Evolutionary conservation across 2,329 filamentous ascomycete genomes (phyloP).

Genomic region (Penicillium olsonii): DNA sequence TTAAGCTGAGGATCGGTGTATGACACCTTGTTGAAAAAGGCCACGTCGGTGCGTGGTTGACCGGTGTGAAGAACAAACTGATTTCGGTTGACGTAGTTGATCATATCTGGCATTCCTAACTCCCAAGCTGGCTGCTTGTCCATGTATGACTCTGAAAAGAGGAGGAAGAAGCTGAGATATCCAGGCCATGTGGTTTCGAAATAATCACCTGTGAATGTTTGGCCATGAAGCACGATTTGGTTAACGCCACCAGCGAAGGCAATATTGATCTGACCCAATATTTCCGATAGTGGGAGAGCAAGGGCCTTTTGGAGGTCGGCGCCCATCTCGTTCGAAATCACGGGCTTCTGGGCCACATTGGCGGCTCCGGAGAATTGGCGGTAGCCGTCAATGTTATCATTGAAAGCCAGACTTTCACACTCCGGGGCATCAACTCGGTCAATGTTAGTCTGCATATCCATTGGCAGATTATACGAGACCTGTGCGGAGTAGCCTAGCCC

Average conservation of each 20-base stretch:
- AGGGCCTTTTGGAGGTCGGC: neutral
- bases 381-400: slow-evolving; percentile 42
- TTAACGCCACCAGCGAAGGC: slow-evolving; percentile 46
- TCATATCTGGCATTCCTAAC: slow-evolving; percentile 34
- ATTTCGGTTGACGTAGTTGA: slow-evolving; percentile 42
- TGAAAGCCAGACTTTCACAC: slow-evolving; percentile 43
- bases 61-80: slow-evolving; percentile 44
- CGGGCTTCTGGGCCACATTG: neutral
- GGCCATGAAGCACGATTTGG: slow-evolving; percentile 49
- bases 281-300: slow-evolving; percentile 20
- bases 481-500: slow-evolving; percentile 43
- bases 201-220: slow-evolving; percentile 45
- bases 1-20: slow-evolving; percentile 4
- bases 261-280: slow-evolving; percentile 41
- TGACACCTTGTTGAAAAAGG: slow-evolving; percentile 36
- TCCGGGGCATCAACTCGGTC: slow-evolving; percentile 44
- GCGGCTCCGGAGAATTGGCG: slow-evolving; percentile 1
- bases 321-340: slow-evolving; percentile 30
- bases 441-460: slow-evolving; percentile 46
- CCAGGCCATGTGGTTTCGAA: slow-evolving; percentile 53
- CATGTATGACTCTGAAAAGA: slow-evolving; percentile 48
- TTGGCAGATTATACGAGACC: slow-evolving; percentile 43
- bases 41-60: slow-evolving; percentile 43
- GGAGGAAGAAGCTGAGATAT: slow-evolving; percentile 30
- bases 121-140: slow-evolving; percentile 47